Evolutionary conservation across 148 eudicot species (phyloP), one percentile per base, ranked within the genome.

Genomic region (Cornus suecica): DNA sequence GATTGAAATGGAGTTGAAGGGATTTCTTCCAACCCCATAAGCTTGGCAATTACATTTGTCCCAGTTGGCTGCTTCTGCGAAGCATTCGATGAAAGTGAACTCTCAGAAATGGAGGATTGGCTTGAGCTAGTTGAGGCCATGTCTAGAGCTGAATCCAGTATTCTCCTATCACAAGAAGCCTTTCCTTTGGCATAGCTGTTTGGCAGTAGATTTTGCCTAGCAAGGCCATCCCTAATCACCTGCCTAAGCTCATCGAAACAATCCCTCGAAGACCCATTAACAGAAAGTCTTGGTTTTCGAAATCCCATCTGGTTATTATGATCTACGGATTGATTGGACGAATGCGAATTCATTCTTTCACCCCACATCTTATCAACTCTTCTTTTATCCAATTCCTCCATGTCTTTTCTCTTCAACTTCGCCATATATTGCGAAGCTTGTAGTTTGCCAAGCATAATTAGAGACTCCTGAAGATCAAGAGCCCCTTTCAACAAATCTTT

Each of bases 401-500:
- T 86, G 37, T 82, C 81, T 45, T 84, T 89, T 67, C 81, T 85
- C 77, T 78, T 78, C 70, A 74, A 83, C 28, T 74, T 82, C 9
- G 83, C 25, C 83, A 78, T 73, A 73, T 67, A 69, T 18, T 85
- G 69, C 31, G 91, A 86, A 71, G 88, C 82, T 76, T 93, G 96
- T 28, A 91, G 51, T 48, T 81, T 89, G 10, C 90, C 86, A 51
- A 93, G 89, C 87, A 89, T 81, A 54, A 66, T 75, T n/a, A 93
- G 80, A 34, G 98, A 93, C 68, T 91, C 91, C 62, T 87, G 90
- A 73, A 93, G 86, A 86, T 89, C 93, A 76, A 88, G 80, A 72
- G 93, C 94, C 27, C 92, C 98, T 83, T 77, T 87, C 72, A 91
- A 77, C 90, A 90, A 84, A 74, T 91, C 93, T 78, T 85, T 82